Conservation (phyloP, 257 asterid genomes). For the Ligustrum vulgare region DNA sequence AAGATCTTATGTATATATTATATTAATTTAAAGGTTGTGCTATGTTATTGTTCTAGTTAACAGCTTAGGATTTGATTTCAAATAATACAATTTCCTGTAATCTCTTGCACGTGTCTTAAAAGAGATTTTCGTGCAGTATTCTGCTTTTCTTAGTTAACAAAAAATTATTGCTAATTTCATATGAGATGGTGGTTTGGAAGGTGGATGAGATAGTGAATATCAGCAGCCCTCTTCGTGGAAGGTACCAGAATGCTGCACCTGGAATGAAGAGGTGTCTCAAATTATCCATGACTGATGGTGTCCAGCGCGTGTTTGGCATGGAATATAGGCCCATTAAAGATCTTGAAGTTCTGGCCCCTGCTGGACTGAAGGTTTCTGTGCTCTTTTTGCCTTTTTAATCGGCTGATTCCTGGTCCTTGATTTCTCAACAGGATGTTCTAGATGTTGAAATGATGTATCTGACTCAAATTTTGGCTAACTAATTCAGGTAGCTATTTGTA, state of each 20-base stretch:
- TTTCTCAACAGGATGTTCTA: conserved; percentile 15
- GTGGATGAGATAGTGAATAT: conserved; percentile 95
- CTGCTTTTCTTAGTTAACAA: conserved; percentile 12
- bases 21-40: not conserved
- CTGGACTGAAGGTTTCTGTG: conserved; percentile 77
- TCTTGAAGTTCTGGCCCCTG: conserved; percentile 67
- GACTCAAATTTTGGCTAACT: conserved; percentile 1
- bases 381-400: not conserved
- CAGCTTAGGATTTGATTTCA: not conserved
- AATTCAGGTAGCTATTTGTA: conserved; percentile 68
- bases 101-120: not conserved
- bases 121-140: not conserved
- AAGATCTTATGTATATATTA: not conserved
- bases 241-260: conserved; percentile 73
- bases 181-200: conserved; percentile 36
- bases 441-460: conserved; percentile 8
- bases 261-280: conserved; percentile 92
- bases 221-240: conserved; percentile 71
- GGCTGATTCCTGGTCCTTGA: conserved; percentile 19
- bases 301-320: conserved; percentile 91
- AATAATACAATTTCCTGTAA: not conserved
- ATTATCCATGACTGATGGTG: conserved; percentile 93
- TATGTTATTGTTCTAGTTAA: conserved; percentile 1
- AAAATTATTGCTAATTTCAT: conserved; percentile 14
- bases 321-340: conserved; percentile 89